Base-by-base conservation (phyloP, 1,139 yeast species). In the Candida sojae region DNA sequence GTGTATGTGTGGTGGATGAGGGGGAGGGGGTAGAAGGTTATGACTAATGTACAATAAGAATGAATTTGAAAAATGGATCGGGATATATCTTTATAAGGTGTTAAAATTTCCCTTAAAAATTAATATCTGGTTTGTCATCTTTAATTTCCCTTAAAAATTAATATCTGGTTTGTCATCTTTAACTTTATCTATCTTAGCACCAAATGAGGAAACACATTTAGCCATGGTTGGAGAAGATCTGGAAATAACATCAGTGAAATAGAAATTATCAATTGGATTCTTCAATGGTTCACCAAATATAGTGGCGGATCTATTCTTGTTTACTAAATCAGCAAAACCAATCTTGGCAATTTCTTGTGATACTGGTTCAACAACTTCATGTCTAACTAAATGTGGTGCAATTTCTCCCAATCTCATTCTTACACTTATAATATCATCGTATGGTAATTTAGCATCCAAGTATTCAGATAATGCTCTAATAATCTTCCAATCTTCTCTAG, bases 191-290 rank as follows among this genome's bases (percentile, higher is more conserved):
- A 83, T 74, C 69, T 81, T 79, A 51, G 86, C 80, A 51, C 89
- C 89, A 62, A 84, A 83, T 48, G 85, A 70, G 47, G 83, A 73
- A 53, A 83, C 79, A 78, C 95, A 86, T 73, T 80, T 86, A 47
- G 96, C 96, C 96, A 89, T 88, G 37, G 96, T 88, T 58, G 91
- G 90, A 46, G 96, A 88, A 49, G 89, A 83, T 75, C 96, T 82
- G 36, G 96, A 86, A 59, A 89, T 86, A 54, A 87, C 89, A 67
- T 89, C 95, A 41, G 96, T 89, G 76, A 88, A 86, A 77, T 88
- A 89, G 68, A 87, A 89, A 81, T 89, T 87, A 56, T 82, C 82
- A 62, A 89, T 84, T 52, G 91, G 92, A 66, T 82, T 83, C 68
- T 80, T 79, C 63, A 83, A 78, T 53, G 77, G 77, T 45, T 68